A percentile compares a stretch with the other conserved stretches of the same genome.
phyloP scores from a whole-genome alignment of 2,329 filamentous ascomycete genomes.

The Verticillium albo-atrum region DNA sequence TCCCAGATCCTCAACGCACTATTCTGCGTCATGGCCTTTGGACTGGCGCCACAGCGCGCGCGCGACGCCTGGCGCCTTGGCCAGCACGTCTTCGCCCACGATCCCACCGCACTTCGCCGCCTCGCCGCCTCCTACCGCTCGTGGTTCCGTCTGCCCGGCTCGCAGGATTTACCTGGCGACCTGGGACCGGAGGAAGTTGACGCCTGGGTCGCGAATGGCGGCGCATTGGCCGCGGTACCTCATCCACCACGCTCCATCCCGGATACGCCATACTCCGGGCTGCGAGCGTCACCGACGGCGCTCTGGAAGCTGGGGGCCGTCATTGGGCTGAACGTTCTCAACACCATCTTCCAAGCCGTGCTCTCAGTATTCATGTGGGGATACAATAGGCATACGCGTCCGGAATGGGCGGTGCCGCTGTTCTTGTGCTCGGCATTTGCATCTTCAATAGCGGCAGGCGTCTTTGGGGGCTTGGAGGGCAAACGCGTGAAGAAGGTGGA shows the following conservation, averaged over 20 bases:
- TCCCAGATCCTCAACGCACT: constrained; percentile 79
- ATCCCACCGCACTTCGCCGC: constrained; percentile 55
- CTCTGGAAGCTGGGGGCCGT: constrained; percentile 77
- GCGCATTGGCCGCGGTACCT: constrained; percentile 48
- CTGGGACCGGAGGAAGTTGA: constrained; percentile 48
- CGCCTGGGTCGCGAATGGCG: constrained; percentile 29
- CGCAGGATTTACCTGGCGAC: constrained; percentile 49
- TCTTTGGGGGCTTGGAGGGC: constrained; percentile 68
- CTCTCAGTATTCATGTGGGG: constrained; percentile 83
- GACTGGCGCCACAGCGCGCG: constrained; percentile 79
- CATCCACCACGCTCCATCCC: constrained; percentile 60
- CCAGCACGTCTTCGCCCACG: constrained; percentile 53
- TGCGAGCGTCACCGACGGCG: constrained; percentile 62
- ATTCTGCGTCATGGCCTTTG: constrained; percentile 84
- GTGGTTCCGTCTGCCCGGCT: constrained; percentile 72
- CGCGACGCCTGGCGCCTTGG: constrained; percentile 72
- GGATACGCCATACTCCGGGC: constrained; percentile 65
- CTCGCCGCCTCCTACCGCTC: constrained; percentile 69
- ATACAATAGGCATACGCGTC: constrained; percentile 67
- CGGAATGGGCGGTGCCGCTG: constrained; percentile 73
- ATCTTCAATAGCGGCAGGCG: constrained; percentile 62
- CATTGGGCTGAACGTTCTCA: constrained; percentile 72
- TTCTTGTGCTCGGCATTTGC: constrained; percentile 75
- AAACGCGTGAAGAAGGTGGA: constrained; percentile 68
- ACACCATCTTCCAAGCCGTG: constrained; percentile 71